Base-by-base conservation (phyloP, 2,329 filamentous ascomycete genomes). In the Eutypella sp. region DNA sequence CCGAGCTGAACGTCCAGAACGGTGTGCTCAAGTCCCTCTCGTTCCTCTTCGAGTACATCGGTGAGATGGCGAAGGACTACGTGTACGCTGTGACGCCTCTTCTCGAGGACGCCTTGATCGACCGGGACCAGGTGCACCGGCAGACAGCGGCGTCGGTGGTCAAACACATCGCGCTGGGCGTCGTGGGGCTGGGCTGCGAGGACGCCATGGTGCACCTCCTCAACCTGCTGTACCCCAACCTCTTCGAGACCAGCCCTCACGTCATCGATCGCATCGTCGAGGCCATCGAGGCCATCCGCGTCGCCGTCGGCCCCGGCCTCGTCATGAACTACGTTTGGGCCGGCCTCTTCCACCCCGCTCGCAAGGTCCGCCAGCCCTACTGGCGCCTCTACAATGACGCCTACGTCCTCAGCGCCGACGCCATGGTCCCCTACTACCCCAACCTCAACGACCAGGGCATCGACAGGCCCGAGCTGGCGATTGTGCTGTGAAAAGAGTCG, bases 321-420 rank as follows among this genome's bases (percentile, higher is more conserved):
- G 89, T 96, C 29, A 86, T 99, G 78, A 99, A 99, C 71, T 99
- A 99, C 66, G 85, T 97, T 49, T 97, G 91, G 91, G 92, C 93
- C 0, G 93, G 93, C 16, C 75, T 99, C 16, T 99, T 99, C 76
- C 95, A 99, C 64, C 92, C 93, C 0, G 93, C 93, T 3, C 81
- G 93, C 51, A 97, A 97, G 71, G 93, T 99, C 44, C 81, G 93
- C 50, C 85, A 82, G 52, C 93, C 95, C 18, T 99, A 97, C 71
- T 99, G 93, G 92, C 78, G 93, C 47, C 73, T 99, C 37, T 96
- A 96, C 72, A 99, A 99, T 60, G 90, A 96, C 66, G 89, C 91
- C 3, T 99, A 99, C 63, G 92, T 97, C 40, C 89, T 95, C 63
- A 84, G 80, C 25, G 92, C 92, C 16, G 93, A 99, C 67, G 82